Evolutionary conservation across 495 filamentous ascomycete species (phyloP).

Genomic region (Lasiosphaeriaceae sp.): DNA sequence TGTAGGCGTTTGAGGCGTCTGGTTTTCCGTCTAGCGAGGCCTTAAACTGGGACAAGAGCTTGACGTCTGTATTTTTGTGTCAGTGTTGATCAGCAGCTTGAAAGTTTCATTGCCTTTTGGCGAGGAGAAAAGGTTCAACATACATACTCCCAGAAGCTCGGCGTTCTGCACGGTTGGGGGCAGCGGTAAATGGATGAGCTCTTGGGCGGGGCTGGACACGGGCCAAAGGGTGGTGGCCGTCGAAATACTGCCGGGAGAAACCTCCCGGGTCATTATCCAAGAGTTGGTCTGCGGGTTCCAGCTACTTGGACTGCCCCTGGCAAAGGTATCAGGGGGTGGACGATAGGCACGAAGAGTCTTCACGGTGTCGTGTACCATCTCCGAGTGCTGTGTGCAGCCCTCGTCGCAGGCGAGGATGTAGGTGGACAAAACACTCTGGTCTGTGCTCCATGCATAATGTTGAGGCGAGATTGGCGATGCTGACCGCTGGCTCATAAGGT

Average conservation of each 20-base stretch:
- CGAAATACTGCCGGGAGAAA: not conserved
- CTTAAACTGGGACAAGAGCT: constrained; percentile 52
- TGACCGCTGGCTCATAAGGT: constrained; percentile 10
- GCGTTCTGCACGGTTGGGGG: constrained; percentile 18
- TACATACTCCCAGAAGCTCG: constrained; percentile 33
- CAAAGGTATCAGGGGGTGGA: constrained; percentile 9
- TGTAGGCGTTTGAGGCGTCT: constrained; percentile 31
- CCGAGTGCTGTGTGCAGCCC: constrained; percentile 25
- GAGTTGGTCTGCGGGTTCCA: constrained; percentile 11
- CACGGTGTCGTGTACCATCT: constrained; percentile 27
- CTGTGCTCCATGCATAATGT: constrained; percentile 21
- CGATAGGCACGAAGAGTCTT: constrained; percentile 20
- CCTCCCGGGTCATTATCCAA: constrained; percentile 7
- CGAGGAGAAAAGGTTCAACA: constrained; percentile 4
- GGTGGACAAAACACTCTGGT: constrained; percentile 9
- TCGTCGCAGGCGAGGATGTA: constrained; percentile 19
- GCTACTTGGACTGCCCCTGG: not conserved
- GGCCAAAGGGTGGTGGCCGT: constrained; percentile 10
- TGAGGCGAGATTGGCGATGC: not conserved
- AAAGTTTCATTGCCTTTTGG: no score
- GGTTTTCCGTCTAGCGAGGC: constrained; percentile 36
- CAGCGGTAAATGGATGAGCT: constrained; percentile 12
- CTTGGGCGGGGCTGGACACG: constrained; percentile 4
- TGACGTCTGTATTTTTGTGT: constrained; percentile 42
- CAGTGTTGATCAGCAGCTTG: no score